Evolutionary conservation across 2,329 filamentous ascomycete species (phyloP).

Genomic region (Stachybotrys chartarum): DNA sequence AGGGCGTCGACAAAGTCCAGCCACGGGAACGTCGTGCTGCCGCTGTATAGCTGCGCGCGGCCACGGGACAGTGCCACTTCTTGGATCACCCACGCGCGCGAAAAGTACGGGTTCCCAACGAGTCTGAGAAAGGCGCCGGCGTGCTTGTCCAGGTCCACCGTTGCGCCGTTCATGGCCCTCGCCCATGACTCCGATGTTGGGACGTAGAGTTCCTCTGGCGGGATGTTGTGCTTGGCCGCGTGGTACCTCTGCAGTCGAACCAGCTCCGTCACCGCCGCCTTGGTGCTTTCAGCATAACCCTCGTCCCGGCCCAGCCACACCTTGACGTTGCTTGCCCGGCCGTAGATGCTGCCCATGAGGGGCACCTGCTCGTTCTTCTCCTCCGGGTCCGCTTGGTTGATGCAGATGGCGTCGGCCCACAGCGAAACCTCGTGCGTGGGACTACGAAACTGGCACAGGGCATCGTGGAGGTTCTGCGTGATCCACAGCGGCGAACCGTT

Average conservation of each 20-base stretch:
- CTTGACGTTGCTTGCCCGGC: not conserved
- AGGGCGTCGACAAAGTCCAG: not conserved
- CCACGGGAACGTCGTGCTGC: not conserved
- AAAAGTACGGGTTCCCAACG: not conserved
- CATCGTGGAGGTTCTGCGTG: constrained; percentile 1
- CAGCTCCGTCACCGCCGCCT: not conserved
- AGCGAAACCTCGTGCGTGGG: not conserved
- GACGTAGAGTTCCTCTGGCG: not conserved
- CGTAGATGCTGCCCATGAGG: not conserved
- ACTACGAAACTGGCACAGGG: not conserved
- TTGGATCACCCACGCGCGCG: not conserved
- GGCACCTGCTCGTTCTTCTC: constrained; percentile 1
- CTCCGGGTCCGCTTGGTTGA: not conserved
- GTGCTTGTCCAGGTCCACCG: not conserved
- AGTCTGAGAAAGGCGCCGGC: not conserved
- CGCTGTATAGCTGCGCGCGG: not conserved
- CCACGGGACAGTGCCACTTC: not conserved
- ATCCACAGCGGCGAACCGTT: not conserved
- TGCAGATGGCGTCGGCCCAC: constrained; percentile 1
- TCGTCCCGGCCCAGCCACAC: not conserved
- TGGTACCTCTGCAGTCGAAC: not conserved
- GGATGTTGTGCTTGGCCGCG: not conserved
- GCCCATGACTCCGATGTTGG: not conserved
- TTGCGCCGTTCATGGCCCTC: not conserved
- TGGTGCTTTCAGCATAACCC: not conserved